Evolutionary conservation across 1,139 yeast species (phyloP).

Genomic region (Geotrichum klebahnii): DNA sequence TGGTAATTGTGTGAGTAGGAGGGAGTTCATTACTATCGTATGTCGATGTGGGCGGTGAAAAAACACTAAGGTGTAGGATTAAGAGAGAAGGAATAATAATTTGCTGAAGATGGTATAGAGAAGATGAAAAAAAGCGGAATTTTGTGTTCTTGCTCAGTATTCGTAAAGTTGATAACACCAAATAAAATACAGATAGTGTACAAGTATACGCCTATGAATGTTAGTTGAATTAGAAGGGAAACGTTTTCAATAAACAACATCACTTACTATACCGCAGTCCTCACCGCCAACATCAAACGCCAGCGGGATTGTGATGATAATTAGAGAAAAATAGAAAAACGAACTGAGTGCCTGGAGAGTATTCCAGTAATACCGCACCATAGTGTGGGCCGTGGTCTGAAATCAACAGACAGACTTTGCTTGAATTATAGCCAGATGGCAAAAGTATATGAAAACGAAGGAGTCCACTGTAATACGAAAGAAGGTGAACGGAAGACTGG

Average conservation of each 20-base stretch:
- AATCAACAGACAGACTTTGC: not conserved
- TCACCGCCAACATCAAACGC: slow-evolving; percentile 97
- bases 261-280: slow-evolving; percentile 61
- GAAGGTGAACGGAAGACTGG: not conserved
- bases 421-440: slow-evolving; percentile 2
- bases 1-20: slow-evolving; percentile 12
- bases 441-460: slow-evolving; percentile 2
- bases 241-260: too few relatives aligned
- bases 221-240: not conserved
- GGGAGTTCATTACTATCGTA: slow-evolving; percentile 12
- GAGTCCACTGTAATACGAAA: not conserved
- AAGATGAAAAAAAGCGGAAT: slow-evolving; percentile 51
- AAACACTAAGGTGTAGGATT: slow-evolving; percentile 63
- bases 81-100: slow-evolving; percentile 76
- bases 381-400: not conserved
- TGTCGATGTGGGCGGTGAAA: slow-evolving; percentile 38
- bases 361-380: slow-evolving; percentile 11
- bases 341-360: slow-evolving; percentile 32
- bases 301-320: slow-evolving; percentile 80
- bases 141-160: slow-evolving; percentile 50
- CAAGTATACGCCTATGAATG: slow-evolving; percentile 55
- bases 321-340: slow-evolving; percentile 48
- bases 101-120: slow-evolving; percentile 76
- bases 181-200: slow-evolving; percentile 64
- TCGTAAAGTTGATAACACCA: slow-evolving; percentile 67